A percentile compares a stretch with the other conserved stretches of the same genome.
These are phyloP conservation scores for Vararia minispora DNA, from an alignment of 768 basidiomycete species.

Conservation along the genomic window DNA sequence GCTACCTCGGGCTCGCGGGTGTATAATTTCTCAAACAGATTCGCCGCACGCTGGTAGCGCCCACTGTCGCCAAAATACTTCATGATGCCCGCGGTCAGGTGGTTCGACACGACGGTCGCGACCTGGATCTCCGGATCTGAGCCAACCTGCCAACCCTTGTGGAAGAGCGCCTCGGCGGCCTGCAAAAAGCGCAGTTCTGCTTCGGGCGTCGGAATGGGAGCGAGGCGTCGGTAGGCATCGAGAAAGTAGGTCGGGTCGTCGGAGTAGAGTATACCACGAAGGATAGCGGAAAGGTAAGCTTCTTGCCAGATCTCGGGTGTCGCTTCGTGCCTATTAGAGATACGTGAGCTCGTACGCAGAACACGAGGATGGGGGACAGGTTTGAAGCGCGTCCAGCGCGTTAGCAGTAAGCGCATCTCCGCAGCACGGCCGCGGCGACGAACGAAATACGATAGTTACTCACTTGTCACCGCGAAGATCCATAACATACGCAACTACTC, in stretches of 20 bases:
- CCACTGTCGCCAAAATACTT: slow-evolving; percentile 96
- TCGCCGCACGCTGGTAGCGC: slow-evolving; percentile 77
- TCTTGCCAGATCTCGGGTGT: slow-evolving; percentile 95
- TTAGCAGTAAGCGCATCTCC: too few relatives aligned
- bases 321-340: slow-evolving; percentile 63
- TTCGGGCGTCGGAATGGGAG: slow-evolving; percentile 85
- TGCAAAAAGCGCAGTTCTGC: slow-evolving; percentile 86
- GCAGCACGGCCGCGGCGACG: too few relatives aligned
- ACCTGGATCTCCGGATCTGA: slow-evolving; percentile 99
- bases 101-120: slow-evolving; percentile 92
- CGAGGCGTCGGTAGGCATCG: slow-evolving; percentile 90
- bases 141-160: slow-evolving; percentile 97
- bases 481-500: slow-evolving; percentile 88
- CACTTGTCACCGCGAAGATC: slow-evolving; percentile 92
- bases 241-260: slow-evolving; percentile 88
- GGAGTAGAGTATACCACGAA: slow-evolving; percentile 88
- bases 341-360: too few relatives aligned
- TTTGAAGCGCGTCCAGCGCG: too few relatives aligned
- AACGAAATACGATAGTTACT: slow-evolving; percentile 19
- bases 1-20: slow-evolving; percentile 86
- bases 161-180: slow-evolving; percentile 80
- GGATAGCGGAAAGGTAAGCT: slow-evolving; percentile 87
- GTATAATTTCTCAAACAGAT: slow-evolving; percentile 85
- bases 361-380: too few relatives aligned
- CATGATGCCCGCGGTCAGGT: slow-evolving; percentile 87